Percentiles rank a stretch among this genome's conserved stretches.
phyloP scores from a whole-genome alignment of 2,329 filamentous ascomycete species.

The Pseudogymnoascus sp. region DNA sequence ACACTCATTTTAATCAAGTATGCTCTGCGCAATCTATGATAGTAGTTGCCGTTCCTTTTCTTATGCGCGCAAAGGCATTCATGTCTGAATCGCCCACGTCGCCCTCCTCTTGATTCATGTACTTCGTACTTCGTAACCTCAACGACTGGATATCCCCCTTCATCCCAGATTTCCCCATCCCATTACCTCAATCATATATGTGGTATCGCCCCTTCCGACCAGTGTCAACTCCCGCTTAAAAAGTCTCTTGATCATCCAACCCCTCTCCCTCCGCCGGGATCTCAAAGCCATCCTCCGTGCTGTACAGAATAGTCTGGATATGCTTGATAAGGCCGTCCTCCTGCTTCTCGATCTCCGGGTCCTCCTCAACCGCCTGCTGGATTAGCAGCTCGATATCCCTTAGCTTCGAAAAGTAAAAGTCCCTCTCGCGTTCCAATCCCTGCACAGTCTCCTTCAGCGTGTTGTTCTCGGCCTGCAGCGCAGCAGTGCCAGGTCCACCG shows the following conservation, averaged over 20 bases:
- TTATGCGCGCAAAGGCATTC: neutral
- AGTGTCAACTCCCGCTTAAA: slow-evolving; percentile 35
- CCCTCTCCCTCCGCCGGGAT: slow-evolving; percentile 67
- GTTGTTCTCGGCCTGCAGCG: slow-evolving; percentile 74
- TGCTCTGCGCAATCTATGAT: slow-evolving; percentile 3
- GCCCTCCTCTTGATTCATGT: neutral
- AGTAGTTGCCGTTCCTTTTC: neutral
- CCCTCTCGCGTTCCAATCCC: slow-evolving; percentile 88
- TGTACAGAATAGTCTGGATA: slow-evolving; percentile 95
- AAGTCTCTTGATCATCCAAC: slow-evolving; percentile 72
- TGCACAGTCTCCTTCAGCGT: slow-evolving; percentile 92
- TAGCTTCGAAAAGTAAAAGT: slow-evolving; percentile 99
- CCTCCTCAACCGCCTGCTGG: slow-evolving; percentile 85
- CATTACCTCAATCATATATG: neutral
- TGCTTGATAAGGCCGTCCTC: slow-evolving; percentile 88
- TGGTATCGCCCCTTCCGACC: neutral
- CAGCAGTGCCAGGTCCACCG: slow-evolving; percentile 55
- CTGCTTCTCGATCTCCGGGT: slow-evolving; percentile 88
- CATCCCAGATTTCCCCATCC: neutral
- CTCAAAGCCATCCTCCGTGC: slow-evolving; percentile 87
- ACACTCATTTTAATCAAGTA: slow-evolving; percentile 1
- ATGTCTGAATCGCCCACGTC: neutral
- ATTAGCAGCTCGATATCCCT: slow-evolving; percentile 92
- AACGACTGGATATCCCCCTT: neutral
- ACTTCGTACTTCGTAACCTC: slow-evolving; percentile 1